phyloP scores from a whole-genome alignment of 1,284 basidiomycete species.

The Ustilago tritici region DNA sequence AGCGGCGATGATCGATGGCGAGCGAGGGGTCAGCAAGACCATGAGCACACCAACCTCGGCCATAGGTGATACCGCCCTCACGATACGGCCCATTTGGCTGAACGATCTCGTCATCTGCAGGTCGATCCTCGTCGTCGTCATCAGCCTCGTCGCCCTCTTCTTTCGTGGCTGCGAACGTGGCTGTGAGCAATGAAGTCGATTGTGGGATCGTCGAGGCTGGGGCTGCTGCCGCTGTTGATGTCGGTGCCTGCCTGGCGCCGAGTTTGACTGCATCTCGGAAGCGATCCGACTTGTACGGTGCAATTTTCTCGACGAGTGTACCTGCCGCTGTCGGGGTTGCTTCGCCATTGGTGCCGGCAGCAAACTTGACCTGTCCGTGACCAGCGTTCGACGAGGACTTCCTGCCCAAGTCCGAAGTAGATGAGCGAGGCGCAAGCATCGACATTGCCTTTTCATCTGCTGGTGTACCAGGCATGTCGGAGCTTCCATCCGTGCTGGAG shows the following conservation, averaged over 20 bases:
- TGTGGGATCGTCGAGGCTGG: neutral
- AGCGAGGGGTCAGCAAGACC: conserved; percentile 54
- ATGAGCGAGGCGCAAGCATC: conserved; percentile 11
- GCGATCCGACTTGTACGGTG: conserved; percentile 26
- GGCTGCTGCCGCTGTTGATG: neutral
- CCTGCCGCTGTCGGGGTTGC: conserved; percentile 16
- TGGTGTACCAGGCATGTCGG: conserved; percentile 48
- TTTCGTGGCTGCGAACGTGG: conserved; percentile 29
- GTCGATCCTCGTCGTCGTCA: conserved; percentile 1
- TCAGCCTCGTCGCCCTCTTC: conserved; percentile 23
- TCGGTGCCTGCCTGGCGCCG: conserved; percentile 14
- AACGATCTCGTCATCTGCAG: conserved; percentile 29
- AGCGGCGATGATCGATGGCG: conserved; percentile 39
- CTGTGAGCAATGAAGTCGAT: conserved; percentile 23
- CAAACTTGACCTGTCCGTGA: conserved; percentile 42
- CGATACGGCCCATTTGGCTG: conserved; percentile 55
- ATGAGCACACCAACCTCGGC: conserved; percentile 55
- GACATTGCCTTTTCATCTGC: conserved; percentile 34
- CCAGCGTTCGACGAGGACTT: conserved; percentile 23
- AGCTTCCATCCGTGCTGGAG: conserved; percentile 49
- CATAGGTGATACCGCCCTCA: conserved; percentile 55
- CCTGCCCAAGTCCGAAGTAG: conserved; percentile 13
- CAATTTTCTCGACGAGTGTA: conserved; percentile 14
- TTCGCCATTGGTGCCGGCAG: conserved; percentile 21
- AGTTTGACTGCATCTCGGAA: conserved; percentile 36